Conservation (phyloP, 768 basidiomycete genomes). For the Paxillus ammoniavirescens region DNA sequence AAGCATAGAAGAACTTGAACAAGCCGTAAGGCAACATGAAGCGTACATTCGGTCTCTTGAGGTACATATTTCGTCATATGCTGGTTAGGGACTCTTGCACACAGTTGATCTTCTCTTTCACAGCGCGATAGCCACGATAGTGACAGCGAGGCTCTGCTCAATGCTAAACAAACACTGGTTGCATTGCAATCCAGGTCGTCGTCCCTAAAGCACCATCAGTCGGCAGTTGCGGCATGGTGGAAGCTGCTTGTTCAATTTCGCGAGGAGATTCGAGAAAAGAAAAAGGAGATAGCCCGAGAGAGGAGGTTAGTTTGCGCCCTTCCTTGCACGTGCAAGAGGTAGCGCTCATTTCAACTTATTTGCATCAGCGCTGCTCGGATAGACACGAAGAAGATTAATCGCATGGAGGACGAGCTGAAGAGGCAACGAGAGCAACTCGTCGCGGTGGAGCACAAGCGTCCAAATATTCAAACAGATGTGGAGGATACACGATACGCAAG, state of each 20-base stretch:
- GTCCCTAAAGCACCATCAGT: conserved; percentile 1
- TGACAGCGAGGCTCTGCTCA: not conserved
- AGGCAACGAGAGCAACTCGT: not conserved
- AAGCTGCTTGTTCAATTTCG: not conserved
- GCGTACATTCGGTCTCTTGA: conserved; percentile 3
- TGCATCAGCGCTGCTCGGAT: not conserved
- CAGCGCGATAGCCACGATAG: conserved; percentile 2
- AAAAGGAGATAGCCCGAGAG: not conserved
- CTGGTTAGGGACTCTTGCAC: not conserved
- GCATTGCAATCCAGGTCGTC: not conserved
- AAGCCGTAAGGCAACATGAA: not conserved
- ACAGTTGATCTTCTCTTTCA: not conserved
- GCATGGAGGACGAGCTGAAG: not conserved
- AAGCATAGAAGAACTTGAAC: conserved; percentile 1
- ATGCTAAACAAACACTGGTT: not conserved
- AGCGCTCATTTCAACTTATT: not conserved
- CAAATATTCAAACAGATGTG: not conserved
- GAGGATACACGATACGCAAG: not conserved
- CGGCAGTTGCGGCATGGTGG: conserved; percentile 1
- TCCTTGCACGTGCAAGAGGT: too few species aligned
- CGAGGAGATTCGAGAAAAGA: conserved; percentile 1
- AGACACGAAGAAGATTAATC: not conserved
- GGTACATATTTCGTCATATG: not conserved
- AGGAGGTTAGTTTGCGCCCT: not conserved
- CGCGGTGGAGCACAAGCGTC: not conserved